Percentiles rank a stretch among this genome's conserved stretches.
These are phyloP conservation scores for Pseudogymnoascus sp. DNA, from an alignment of 2,329 filamentous ascomycete genomes.

Conservation along the genomic window DNA sequence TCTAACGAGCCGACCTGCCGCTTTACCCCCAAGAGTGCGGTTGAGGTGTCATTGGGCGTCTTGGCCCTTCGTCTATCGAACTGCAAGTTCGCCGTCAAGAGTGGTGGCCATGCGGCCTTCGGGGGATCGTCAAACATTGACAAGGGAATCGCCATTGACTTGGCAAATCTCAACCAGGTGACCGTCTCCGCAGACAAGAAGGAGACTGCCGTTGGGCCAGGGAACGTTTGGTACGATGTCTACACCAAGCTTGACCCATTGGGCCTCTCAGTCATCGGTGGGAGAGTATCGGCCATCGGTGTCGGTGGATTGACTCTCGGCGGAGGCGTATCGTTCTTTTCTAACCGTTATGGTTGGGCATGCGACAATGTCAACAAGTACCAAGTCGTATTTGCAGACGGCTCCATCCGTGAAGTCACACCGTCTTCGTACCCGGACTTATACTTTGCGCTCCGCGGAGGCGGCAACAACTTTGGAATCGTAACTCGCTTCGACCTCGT, in stretches of 20 bases:
- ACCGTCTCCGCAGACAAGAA: slow-evolving; percentile 24
- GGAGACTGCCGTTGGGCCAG: slow-evolving; percentile 30
- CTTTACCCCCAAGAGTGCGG: neutral
- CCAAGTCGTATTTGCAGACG: slow-evolving; percentile 29
- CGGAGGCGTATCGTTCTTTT: slow-evolving; percentile 20
- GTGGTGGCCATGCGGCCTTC: slow-evolving; percentile 21
- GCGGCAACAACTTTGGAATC: slow-evolving; percentile 50
- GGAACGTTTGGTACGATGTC: slow-evolving; percentile 34
- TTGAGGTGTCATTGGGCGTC: slow-evolving; percentile 4
- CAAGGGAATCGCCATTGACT: slow-evolving; percentile 43
- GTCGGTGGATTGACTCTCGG: slow-evolving; percentile 20
- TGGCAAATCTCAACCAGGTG: slow-evolving; percentile 27
- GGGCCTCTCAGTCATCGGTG: slow-evolving; percentile 32
- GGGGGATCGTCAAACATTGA: slow-evolving; percentile 44
- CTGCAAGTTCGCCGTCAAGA: slow-evolving; percentile 22
- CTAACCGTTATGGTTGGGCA: slow-evolving; percentile 19
- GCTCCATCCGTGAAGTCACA: slow-evolving; percentile 24
- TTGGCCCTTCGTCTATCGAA: slow-evolving; percentile 12
- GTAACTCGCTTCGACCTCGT: slow-evolving; percentile 41
- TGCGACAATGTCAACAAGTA: slow-evolving; percentile 18
- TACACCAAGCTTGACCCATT: slow-evolving; percentile 30
- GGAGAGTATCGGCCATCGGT: slow-evolving; percentile 25
- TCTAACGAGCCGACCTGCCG: slow-evolving; percentile 18
- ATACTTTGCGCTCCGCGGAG: slow-evolving; percentile 47
- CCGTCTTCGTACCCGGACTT: slow-evolving; percentile 34